phyloP scores from a whole-genome alignment of 2,329 filamentous ascomycete species.

The Penicillium sp. region DNA sequence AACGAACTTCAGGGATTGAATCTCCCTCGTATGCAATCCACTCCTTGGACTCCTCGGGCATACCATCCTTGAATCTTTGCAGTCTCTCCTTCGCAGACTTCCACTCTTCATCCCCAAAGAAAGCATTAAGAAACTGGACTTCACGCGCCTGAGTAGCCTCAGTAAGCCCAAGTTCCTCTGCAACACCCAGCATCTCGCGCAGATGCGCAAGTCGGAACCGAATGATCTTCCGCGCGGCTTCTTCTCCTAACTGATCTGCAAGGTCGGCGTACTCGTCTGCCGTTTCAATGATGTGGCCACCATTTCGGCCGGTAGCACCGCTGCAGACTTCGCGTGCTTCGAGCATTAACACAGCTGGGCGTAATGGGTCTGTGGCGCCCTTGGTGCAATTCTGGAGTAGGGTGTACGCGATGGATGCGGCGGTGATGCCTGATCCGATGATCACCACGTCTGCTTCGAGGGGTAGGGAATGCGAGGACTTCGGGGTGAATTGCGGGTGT shows the following conservation, averaged over 20 bases:
- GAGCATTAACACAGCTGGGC: constrained; percentile 23
- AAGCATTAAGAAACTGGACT: constrained; percentile 27
- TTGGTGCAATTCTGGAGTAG: constrained; percentile 16
- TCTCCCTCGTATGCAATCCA: constrained; percentile 24
- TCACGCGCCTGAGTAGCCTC: constrained; percentile 23
- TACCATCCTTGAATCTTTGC: constrained; percentile 22
- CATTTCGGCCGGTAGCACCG: constrained; percentile 35
- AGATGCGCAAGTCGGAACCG: constrained; percentile 26
- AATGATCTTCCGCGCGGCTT: constrained; percentile 19
- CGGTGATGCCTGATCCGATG: constrained; percentile 32
- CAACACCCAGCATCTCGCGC: constrained; percentile 19
- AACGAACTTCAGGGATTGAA: constrained; percentile 20
- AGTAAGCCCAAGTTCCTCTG: constrained; percentile 19
- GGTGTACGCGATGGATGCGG: constrained; percentile 22
- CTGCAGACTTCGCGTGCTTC: constrained; percentile 32
- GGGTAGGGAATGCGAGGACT: constrained; percentile 19
- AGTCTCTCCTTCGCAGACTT: constrained; percentile 18
- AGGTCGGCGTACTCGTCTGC: constrained; percentile 24
- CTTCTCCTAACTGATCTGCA: constrained; percentile 14
- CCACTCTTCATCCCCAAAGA: constrained; percentile 27
- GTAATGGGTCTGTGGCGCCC: background rate
- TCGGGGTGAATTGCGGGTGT: constrained; percentile 22
- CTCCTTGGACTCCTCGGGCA: constrained; percentile 27
- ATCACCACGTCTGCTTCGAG: constrained; percentile 27
- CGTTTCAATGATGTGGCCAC: constrained; percentile 30